These are phyloP conservation scores for Coemansia pectinata DNA, from an alignment of 192 early-diverging fungal species.

Conservation along the genomic window DNA sequence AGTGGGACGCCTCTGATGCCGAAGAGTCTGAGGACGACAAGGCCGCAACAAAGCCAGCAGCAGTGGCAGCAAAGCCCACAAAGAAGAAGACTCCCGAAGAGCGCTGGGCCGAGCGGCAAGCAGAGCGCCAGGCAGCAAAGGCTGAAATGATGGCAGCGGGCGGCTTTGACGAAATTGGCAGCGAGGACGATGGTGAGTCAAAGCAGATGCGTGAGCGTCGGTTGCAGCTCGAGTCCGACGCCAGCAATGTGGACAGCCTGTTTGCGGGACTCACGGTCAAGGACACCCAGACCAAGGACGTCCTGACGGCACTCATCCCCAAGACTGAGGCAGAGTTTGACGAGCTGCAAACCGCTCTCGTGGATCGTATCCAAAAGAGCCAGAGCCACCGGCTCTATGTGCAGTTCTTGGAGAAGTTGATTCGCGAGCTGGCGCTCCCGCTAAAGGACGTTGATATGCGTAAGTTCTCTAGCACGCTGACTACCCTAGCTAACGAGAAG, in stretches of 20 bases:
- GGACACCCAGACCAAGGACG: constrained; percentile 24
- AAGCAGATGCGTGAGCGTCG: constrained; percentile 58
- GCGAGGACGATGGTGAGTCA: constrained; percentile 46
- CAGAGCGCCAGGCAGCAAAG: constrained; percentile 45
- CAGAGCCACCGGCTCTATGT: constrained; percentile 49
- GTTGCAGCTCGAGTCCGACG: constrained; percentile 64
- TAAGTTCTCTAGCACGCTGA: constrained; percentile 63
- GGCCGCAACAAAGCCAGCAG: neutral
- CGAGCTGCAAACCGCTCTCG: constrained; percentile 61
- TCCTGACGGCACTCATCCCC: constrained; percentile 57
- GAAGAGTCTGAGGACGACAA: constrained; percentile 54
- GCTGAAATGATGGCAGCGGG: constrained; percentile 40
- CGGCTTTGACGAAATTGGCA: constrained; percentile 29
- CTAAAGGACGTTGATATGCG: constrained; percentile 67
- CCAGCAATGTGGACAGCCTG: constrained; percentile 62
- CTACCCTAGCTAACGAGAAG: constrained; percentile 74
- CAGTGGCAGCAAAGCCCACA: constrained; percentile 32
- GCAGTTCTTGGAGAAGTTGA: constrained; percentile 63
- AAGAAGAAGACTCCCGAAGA: constrained; percentile 59
- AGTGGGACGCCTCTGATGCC: constrained; percentile 64
- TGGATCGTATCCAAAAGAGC: constrained; percentile 60
- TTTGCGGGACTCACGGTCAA: constrained; percentile 66
- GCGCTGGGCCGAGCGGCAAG: constrained; percentile 65
- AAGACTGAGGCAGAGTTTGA: constrained; percentile 71
- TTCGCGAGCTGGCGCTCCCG: constrained; percentile 63